Conservation (phyloP, 208 protist genomes). For the Phytomonas sp. region DNA sequence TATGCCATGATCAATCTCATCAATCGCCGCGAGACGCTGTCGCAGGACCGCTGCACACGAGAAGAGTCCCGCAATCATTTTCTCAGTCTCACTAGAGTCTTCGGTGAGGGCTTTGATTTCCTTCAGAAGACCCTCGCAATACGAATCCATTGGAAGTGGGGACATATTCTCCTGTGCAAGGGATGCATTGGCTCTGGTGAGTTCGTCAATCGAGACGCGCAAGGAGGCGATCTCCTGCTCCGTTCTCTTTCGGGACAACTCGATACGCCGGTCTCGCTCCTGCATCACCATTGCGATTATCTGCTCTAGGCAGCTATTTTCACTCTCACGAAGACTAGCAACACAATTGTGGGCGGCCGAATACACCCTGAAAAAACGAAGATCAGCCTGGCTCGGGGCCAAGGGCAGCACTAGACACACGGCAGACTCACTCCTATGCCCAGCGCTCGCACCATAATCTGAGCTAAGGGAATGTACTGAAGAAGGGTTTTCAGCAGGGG, state of each 20-base stretch:
- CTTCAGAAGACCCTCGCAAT: constrained; percentile 50
- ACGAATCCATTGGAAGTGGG: constrained; percentile 59
- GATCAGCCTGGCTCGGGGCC: not conserved
- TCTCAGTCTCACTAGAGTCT: constrained; percentile 26
- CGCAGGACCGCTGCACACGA: constrained; percentile 37
- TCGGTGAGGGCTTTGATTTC: constrained; percentile 49
- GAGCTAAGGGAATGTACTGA: not conserved
- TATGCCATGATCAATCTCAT: constrained; percentile 53
- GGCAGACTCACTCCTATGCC: not conserved
- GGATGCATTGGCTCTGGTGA: constrained; percentile 28
- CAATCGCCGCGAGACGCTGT: constrained; percentile 48
- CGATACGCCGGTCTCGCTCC: constrained; percentile 24
- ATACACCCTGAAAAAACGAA: constrained; percentile 24
- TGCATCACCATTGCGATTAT: constrained; percentile 23
- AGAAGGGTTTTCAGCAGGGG: not conserved
- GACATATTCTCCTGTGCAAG: constrained; percentile 59
- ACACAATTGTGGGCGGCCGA: constrained; percentile 26
- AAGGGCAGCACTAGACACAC: not conserved
- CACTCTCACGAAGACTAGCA: constrained; percentile 16
- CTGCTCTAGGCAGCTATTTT: constrained; percentile 29
- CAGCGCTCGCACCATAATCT: not conserved
- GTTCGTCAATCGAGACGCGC: constrained; percentile 24
- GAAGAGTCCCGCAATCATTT: constrained; percentile 32
- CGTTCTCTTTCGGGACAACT: constrained; percentile 11
- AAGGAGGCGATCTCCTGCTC: constrained; percentile 27